Evolutionary conservation across 345 rosid genomes (phyloP), one percentile per base, ranked within the genome.

Genomic region (Psidium friedrichsthalianum): DNA sequence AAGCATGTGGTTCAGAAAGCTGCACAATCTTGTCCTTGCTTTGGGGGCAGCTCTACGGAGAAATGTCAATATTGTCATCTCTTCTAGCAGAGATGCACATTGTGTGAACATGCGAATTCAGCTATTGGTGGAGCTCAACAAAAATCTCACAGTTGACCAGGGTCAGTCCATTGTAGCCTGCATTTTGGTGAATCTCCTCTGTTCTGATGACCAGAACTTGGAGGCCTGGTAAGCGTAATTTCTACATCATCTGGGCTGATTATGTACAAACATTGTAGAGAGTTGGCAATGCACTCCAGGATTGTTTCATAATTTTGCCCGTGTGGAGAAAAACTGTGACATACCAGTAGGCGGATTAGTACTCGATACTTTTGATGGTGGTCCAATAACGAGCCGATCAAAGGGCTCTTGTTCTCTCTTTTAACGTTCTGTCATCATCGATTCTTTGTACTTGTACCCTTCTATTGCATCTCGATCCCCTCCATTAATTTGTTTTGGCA

Each of bases 331-430:
- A 8, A 8, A 32, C 0, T 0, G 6, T 13, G 0, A 16, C 2
- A 24, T 32, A 64, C 32, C 0, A 0, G 24, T 16, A 9, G 44
- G 5, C 0, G 0, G 44, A 8, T 69, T 16, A 2, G 20, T 69
- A 18, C 47, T 18, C 24, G 1, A 0, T 69, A 32, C 78, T 69
- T 69, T 10, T 0, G 47, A 69, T 1, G 78, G 24, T 32, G 78
- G 78, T 69, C 47, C 20, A 0, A 44, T 69, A 11, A 32, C 1
- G 0, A 69, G 47, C 8, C 24, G 4, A 32, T 69, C 3, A 12
- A 16, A 32, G 22, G 78, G 78, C 24, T 32, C 12, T 69, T 32
- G 24, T 69, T 1, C 24, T 1, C 24, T 0, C 44, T 32, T 64
- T 32, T 69, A 18, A 69, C 0, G 6, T 24, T 6, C 3, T 40